Evolutionary conservation across 306 rosid species (phyloP).

Genomic region (Rosa persica): DNA sequence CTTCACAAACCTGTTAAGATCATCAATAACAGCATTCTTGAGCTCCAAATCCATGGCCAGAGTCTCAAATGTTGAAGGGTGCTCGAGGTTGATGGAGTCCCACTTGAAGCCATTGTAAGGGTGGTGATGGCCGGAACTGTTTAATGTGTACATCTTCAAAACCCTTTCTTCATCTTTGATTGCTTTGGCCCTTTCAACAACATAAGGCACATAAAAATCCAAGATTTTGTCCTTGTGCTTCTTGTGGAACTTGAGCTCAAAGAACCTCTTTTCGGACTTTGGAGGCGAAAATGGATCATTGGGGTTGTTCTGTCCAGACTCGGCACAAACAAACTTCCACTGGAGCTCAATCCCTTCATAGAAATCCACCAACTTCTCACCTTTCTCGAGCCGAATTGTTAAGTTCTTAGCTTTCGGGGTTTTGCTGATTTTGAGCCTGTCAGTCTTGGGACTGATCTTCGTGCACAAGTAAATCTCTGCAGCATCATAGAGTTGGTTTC

Average conservation of each 20-base stretch:
- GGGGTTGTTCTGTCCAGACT: slow-evolving; percentile 36
- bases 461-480: slow-evolving; percentile 64
- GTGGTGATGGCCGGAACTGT: slow-evolving; percentile 11
- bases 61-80: slow-evolving; percentile 78
- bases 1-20: slow-evolving; percentile 60
- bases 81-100: slow-evolving; percentile 76
- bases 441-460: slow-evolving; percentile 46
- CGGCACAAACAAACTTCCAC: slow-evolving; percentile 49
- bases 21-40: slow-evolving; percentile 50
- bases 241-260: slow-evolving; percentile 65
- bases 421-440: slow-evolving; percentile 58
- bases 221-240: slow-evolving; percentile 39
- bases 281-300: slow-evolving; percentile 12
- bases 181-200: slow-evolving; percentile 47
- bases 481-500: slow-evolving; percentile 75
- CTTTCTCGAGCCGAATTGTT: slow-evolving; percentile 58
- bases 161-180: slow-evolving; percentile 48
- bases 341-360: slow-evolving; percentile 40
- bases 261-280: slow-evolving; percentile 46
- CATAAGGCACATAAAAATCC: slow-evolving; percentile 45
- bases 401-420: slow-evolving; percentile 55
- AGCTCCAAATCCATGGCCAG: slow-evolving; percentile 66
- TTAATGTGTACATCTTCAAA: slow-evolving; percentile 68
- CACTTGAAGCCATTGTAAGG: slow-evolving; percentile 43
- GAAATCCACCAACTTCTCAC: slow-evolving; percentile 48